These are phyloP conservation scores for Cardamine resedifolia DNA, from an alignment of 345 rosid species.

Conservation along the genomic window DNA sequence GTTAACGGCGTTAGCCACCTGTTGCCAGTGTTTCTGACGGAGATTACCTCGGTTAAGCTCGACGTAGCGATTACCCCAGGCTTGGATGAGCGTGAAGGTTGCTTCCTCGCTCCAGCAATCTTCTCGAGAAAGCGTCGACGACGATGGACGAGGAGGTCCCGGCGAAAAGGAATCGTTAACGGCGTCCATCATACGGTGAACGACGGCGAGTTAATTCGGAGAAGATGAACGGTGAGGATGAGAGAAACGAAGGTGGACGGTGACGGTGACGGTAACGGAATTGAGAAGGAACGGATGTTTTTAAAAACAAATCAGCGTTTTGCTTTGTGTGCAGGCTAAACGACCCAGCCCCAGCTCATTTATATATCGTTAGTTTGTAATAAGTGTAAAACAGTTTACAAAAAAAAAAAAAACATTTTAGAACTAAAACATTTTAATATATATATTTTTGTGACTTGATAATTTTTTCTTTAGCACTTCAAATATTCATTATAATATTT, in stretches of 20 bases:
- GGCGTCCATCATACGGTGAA: slow-evolving; percentile 35
- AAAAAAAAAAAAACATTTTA: no score
- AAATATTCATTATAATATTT: background rate
- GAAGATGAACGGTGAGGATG: slow-evolving; percentile 31
- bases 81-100: slow-evolving; percentile 84
- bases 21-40: slow-evolving; percentile 99
- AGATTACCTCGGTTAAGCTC: slow-evolving; percentile 92
- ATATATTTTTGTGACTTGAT: background rate
- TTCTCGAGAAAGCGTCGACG: slow-evolving; percentile 62
- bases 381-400: no score
- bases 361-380: background rate
- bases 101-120: slow-evolving; percentile 99
- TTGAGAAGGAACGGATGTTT: slow-evolving; percentile 24
- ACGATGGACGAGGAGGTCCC: slow-evolving; percentile 51
- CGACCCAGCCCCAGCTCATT: background rate
- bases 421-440: no score
- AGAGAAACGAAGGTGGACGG: slow-evolving; percentile 22
- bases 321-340: slow-evolving; percentile 15
- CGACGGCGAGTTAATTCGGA: slow-evolving; percentile 26
- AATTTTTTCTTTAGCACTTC: background rate
- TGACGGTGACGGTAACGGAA: slow-evolving; percentile 36
- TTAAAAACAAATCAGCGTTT: slow-evolving; percentile 6
- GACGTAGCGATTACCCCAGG: slow-evolving; percentile 89
- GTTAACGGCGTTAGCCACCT: slow-evolving; percentile 92
- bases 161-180: slow-evolving; percentile 42